Conservation (phyloP, 176 grass and related monocot genomes). For the Olyra latifolia region DNA sequence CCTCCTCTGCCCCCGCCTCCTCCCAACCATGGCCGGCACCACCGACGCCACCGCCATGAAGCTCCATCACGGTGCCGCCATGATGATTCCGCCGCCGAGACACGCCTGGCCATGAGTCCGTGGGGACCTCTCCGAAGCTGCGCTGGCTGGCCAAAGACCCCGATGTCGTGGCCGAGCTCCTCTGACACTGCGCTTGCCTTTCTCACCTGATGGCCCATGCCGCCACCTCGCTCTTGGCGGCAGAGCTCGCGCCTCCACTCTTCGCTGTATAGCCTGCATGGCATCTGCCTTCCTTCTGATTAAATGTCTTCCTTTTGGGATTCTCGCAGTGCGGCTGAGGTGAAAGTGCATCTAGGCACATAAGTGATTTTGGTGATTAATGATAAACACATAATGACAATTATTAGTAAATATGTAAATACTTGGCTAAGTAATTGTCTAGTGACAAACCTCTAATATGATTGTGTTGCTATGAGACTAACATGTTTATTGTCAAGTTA, state of each 20-base stretch:
- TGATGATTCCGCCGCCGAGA: constrained; percentile 50
- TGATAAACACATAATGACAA: too few relatives aligned
- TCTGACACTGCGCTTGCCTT: constrained; percentile 66
- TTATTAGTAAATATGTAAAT: too few relatives aligned
- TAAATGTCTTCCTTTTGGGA: background rate
- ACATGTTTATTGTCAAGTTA: too few relatives aligned
- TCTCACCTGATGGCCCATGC: constrained; percentile 68
- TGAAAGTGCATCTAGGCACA: too few relatives aligned
- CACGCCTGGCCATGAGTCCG: constrained; percentile 60
- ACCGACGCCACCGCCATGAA: background rate
- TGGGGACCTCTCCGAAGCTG: constrained; percentile 65
- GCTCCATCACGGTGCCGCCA: constrained; percentile 35
- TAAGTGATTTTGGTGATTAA: too few relatives aligned
- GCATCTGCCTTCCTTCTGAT: background rate
- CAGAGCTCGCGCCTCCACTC: background rate
- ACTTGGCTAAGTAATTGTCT: too few relatives aligned
- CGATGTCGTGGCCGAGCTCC: constrained; percentile 62
- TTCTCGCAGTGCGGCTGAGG: too few relatives aligned
- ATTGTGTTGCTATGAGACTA: too few relatives aligned
- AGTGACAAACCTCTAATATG: too few relatives aligned
- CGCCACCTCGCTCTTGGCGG: constrained; percentile 57
- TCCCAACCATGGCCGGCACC: constrained; percentile 30
- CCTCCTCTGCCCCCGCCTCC: too few relatives aligned
- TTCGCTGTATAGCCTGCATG: background rate
- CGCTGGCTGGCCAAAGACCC: constrained; percentile 54